Percentiles rank a stretch among this genome's conserved stretches.
phyloP scores from a whole-genome alignment of 2,329 filamentous ascomycete species.

The Clarireedia monteithiana region DNA sequence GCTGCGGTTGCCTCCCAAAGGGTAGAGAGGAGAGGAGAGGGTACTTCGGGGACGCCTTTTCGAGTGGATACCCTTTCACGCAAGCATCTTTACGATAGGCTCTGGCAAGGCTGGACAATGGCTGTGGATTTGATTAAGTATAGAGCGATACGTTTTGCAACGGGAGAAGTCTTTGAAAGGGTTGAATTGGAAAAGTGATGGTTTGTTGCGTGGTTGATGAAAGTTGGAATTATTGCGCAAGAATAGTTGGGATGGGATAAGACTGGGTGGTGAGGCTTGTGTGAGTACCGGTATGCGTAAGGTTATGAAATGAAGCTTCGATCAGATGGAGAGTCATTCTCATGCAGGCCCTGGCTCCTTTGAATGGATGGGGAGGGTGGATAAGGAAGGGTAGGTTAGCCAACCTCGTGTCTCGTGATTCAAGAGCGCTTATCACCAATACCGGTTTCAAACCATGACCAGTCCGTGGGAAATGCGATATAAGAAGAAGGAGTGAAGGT shows the following conservation, averaged over 20 bases:
- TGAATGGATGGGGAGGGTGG: not conserved
- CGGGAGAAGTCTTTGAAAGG: not conserved
- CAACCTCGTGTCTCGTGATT: not conserved
- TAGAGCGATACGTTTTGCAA: not conserved
- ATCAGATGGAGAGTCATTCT: not conserved
- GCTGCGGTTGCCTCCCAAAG: not conserved
- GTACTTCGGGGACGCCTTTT: not conserved
- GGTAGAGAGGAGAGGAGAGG: not conserved
- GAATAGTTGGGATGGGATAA: not conserved
- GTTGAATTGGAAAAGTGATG: not conserved
- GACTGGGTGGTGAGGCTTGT: not conserved
- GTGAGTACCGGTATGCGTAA: not conserved
- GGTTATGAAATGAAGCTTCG: not conserved
- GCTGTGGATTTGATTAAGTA: not conserved
- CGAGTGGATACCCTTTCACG: slow-evolving; percentile 6
- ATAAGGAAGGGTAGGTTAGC: not conserved
- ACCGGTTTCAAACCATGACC: not conserved
- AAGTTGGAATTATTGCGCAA: not conserved
- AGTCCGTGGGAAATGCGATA: not conserved
- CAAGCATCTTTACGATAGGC: slow-evolving; percentile 1
- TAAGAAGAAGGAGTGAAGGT: not conserved
- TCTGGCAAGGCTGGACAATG: not conserved
- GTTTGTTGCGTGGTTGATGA: too few relatives aligned
- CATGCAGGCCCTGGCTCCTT: not conserved
- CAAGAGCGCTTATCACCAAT: not conserved